Percentiles rank a stretch among this genome's conserved stretches.
Evolutionary conservation across 129 eudicot genomes (phyloP).

Genomic region (Arctium lappa): DNA sequence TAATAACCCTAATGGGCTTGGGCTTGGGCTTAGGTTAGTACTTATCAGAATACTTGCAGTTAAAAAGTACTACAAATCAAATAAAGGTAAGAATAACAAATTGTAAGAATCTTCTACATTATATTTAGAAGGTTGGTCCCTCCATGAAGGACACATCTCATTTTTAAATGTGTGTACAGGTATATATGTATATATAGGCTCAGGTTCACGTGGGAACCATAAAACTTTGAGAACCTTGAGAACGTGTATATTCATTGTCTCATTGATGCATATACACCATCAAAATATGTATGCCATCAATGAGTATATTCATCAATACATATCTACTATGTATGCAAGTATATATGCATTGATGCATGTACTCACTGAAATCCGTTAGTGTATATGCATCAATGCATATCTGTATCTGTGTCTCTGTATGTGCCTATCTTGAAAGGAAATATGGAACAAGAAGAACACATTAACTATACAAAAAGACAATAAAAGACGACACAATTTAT

Average conservation of each 20-base stretch:
- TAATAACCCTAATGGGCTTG: too few relatives aligned
- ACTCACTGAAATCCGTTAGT: too few relatives aligned
- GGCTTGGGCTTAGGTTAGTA: too few relatives aligned
- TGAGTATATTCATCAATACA: too few relatives aligned
- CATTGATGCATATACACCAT: too few relatives aligned
- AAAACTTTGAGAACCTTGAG: too few relatives aligned
- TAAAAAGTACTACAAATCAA: background rate
- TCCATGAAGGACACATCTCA: background rate
- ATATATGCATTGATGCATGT: background rate
- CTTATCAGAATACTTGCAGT: background rate
- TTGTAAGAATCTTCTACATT: background rate
- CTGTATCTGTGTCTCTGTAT: background rate
- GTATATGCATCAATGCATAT: background rate
- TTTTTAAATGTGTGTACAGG: background rate
- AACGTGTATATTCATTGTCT: too few relatives aligned
- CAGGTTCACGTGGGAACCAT: too few relatives aligned
- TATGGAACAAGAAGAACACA: background rate
- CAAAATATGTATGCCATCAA: too few relatives aligned
- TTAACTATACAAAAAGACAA: background rate
- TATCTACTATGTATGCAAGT: background rate
- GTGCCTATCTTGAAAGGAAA: background rate
- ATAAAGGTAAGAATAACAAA: background rate
- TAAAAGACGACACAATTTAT: background rate
- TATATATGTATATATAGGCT: background rate
- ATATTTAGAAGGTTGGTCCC: constrained; percentile 4